Conservation (phyloP, 2,329 filamentous ascomycete species). For the Tothia fuscella region DNA sequence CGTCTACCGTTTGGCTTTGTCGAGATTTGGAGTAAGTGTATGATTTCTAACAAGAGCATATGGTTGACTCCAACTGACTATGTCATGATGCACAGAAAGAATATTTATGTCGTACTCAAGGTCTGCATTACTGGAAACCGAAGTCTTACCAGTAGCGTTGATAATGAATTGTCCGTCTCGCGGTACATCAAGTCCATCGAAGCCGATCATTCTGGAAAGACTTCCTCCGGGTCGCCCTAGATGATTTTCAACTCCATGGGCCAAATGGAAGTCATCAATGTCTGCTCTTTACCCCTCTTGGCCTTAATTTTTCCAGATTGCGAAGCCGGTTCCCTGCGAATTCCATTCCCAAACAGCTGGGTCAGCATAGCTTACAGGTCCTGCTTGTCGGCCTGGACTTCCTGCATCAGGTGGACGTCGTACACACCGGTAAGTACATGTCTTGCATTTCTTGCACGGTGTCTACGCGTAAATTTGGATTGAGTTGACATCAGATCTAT, state of each 20-base stretch:
- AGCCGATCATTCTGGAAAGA: slow-evolving; percentile 13
- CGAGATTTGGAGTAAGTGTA: slow-evolving; percentile 12
- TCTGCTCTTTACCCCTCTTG: slow-evolving; percentile 18
- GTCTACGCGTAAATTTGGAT: slow-evolving; percentile 14
- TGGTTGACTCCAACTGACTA: slow-evolving; percentile 12
- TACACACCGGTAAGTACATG: slow-evolving; percentile 20
- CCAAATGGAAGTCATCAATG: slow-evolving; percentile 15
- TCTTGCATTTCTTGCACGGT: not conserved
- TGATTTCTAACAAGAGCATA: slow-evolving; percentile 14
- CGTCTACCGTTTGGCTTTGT: slow-evolving; percentile 4
- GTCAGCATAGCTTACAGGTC: slow-evolving; percentile 16
- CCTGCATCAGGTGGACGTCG: slow-evolving; percentile 17
- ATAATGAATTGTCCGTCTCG: slow-evolving; percentile 13
- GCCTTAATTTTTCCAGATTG: slow-evolving; percentile 16
- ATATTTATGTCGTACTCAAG: slow-evolving; percentile 11
- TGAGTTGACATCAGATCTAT: slow-evolving; percentile 18
- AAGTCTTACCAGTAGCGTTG: slow-evolving; percentile 4
- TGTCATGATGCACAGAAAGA: slow-evolving; percentile 12
- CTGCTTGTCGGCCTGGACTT: slow-evolving; percentile 20
- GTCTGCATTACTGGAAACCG: slow-evolving; percentile 15
- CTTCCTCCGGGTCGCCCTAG: slow-evolving; percentile 14
- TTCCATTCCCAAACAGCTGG: slow-evolving; percentile 14
- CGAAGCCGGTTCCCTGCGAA: slow-evolving; percentile 9
- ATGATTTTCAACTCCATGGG: slow-evolving; percentile 16
- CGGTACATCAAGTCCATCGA: slow-evolving; percentile 14